A percentile compares a stretch with the other conserved stretches of the same genome.
Conservation (phyloP, 495 filamentous ascomycete species). For the Stereocaulon alpinum region DNA sequence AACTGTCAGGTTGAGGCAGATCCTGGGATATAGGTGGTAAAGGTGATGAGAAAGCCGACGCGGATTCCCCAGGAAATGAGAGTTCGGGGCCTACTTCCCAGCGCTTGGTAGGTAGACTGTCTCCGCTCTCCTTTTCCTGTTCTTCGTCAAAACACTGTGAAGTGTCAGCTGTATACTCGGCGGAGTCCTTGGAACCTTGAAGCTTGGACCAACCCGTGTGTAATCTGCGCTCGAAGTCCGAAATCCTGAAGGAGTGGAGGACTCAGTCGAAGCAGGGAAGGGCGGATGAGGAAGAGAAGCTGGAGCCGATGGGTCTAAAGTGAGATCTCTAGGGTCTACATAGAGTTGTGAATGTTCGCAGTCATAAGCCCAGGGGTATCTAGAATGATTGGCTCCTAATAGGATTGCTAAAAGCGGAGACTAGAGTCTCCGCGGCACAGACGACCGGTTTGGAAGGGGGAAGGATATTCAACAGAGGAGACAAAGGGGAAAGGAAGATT, state of each 20-base stretch:
- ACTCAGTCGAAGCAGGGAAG: neutral
- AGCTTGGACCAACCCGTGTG: neutral
- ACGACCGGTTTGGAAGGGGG: neutral
- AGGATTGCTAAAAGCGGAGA: slow-evolving; percentile 4
- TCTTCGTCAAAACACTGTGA: neutral
- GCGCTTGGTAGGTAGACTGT: slow-evolving; percentile 5
- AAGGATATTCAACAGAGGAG: neutral
- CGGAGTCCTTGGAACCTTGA: too few relatives aligned
- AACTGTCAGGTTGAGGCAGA: neutral
- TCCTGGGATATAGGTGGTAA: neutral
- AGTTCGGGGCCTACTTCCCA: slow-evolving; percentile 5
- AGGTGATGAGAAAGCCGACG: neutral
- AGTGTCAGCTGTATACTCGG: neutral
- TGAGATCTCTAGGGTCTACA: neutral
- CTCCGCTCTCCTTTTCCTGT: slow-evolving; percentile 7
- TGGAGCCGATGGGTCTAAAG: slow-evolving; percentile 1
- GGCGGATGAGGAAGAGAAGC: neutral
- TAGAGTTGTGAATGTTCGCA: neutral
- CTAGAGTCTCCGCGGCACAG: slow-evolving; percentile 6
- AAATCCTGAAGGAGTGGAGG: neutral
- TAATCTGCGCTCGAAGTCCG: slow-evolving; percentile 1
- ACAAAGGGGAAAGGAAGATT: neutral
- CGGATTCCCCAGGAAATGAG: neutral
- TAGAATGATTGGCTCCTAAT: neutral
- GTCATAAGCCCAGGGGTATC: neutral